Percentiles rank a stretch among this genome's conserved stretches.
Conservation (phyloP, 2,329 filamentous ascomycete genomes). For the Moelleriella libera region DNA sequence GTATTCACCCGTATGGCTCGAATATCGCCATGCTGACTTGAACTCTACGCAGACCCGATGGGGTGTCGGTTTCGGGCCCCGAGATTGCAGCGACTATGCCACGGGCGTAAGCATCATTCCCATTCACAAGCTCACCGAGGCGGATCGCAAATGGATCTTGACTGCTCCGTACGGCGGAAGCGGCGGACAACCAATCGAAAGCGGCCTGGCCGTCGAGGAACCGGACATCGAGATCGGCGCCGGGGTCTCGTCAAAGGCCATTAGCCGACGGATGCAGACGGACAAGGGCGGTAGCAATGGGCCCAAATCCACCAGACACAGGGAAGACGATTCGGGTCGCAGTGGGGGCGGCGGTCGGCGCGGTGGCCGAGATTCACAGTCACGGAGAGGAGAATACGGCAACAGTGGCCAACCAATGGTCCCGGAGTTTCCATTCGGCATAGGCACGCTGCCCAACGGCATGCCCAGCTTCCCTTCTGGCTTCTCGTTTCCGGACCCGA, state of each 20-base stretch:
- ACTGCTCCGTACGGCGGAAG: constrained; percentile 89
- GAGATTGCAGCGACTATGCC: constrained; percentile 92
- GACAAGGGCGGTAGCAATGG: constrained; percentile 52
- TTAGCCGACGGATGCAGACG: constrained; percentile 55
- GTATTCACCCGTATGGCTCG: too few species aligned
- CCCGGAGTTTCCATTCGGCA: constrained; percentile 22
- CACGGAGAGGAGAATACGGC: constrained; percentile 7
- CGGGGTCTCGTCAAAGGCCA: constrained; percentile 88
- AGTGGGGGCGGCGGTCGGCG: constrained; percentile 11
- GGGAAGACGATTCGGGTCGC: constrained; percentile 17
- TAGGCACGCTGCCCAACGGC: constrained; percentile 24
- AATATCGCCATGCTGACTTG: constrained; percentile 1
- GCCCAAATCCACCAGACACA: constrained; percentile 44
- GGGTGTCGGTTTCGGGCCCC: constrained; percentile 93
- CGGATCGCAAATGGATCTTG: constrained; percentile 93
- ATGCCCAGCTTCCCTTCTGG: constrained; percentile 27
- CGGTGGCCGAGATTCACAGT: constrained; percentile 9
- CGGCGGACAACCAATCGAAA: constrained; percentile 66
- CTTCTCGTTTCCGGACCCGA: constrained; percentile 23
- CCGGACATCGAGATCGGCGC: constrained; percentile 98
- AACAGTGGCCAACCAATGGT: constrained; percentile 9
- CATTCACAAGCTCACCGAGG: constrained; percentile 83
- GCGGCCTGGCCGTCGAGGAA: constrained; percentile 84
- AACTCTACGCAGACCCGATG: constrained; percentile 59
- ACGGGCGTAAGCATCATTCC: constrained; percentile 89